Evolutionary conservation across 169 alveolate species (phyloP).

Genomic region (Perkinsus chesapeaki): DNA sequence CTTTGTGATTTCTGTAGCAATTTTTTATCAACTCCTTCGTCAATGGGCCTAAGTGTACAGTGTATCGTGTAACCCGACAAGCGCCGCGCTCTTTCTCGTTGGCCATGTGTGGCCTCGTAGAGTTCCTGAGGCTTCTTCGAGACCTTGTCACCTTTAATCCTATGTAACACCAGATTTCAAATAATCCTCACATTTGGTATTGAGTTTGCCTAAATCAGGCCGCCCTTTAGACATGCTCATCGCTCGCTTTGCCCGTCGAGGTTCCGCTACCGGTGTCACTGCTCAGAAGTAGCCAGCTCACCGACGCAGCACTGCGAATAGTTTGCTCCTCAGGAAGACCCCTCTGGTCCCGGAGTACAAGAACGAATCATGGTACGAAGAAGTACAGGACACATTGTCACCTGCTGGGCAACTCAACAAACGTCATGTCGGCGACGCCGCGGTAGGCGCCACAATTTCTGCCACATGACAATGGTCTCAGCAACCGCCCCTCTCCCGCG

Average conservation of each 20-base stretch:
- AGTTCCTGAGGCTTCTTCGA: not conserved
- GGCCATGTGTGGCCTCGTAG: no score
- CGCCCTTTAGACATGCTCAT: no score
- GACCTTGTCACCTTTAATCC: not conserved
- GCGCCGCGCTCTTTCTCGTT: no score
- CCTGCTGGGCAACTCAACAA: not conserved
- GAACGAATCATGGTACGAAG: not conserved
- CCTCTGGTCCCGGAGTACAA: not conserved
- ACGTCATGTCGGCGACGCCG: not conserved
- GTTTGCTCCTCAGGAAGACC: not conserved
- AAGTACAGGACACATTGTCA: not conserved
- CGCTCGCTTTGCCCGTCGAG: not conserved
- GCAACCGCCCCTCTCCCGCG: not conserved
- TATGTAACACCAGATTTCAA: not conserved
- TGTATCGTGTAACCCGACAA: no score
- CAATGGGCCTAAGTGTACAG: no score
- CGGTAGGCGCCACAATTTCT: not conserved
- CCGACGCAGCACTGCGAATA: not conserved
- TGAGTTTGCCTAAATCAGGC: no score
- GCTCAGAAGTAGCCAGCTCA: no score
- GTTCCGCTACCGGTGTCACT: no score
- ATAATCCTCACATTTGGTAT: not conserved
- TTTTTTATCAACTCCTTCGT: not conserved
- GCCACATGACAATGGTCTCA: not conserved
- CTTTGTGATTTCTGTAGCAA: not conserved